These are phyloP conservation scores for Barnettozyma vustinii DNA, from an alignment of 805 yeast species.

Conservation along the genomic window DNA sequence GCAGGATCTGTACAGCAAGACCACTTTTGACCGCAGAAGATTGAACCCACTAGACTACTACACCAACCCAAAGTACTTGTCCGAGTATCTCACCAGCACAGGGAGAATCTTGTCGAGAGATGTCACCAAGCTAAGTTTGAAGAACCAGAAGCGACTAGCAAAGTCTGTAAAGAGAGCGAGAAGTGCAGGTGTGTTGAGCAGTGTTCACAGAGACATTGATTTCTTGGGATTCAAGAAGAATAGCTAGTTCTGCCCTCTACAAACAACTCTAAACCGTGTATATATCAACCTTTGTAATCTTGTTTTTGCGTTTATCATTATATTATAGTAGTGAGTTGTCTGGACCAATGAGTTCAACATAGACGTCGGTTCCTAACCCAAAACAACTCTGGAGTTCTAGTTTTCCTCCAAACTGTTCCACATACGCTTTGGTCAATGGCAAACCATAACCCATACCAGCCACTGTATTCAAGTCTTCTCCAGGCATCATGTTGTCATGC, in stretches of 20 bases:
- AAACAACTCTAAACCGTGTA: background rate
- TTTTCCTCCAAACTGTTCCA: slow-evolving; percentile 67
- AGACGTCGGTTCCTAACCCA: slow-evolving; percentile 80
- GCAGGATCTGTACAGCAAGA: slow-evolving; percentile 21
- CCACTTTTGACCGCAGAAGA: slow-evolving; percentile 39
- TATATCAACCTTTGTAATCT: background rate
- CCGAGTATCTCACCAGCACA: slow-evolving; percentile 58
- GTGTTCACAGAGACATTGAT: slow-evolving; percentile 57
- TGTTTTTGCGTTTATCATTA: slow-evolving; percentile 1
- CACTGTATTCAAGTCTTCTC: slow-evolving; percentile 58
- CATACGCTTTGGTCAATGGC: slow-evolving; percentile 75
- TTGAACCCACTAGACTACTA: slow-evolving; percentile 68
- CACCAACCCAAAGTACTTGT: slow-evolving; percentile 63
- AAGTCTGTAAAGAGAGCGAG: slow-evolving; percentile 79
- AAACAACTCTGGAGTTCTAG: slow-evolving; percentile 63
- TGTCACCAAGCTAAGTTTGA: slow-evolving; percentile 25
- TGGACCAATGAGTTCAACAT: slow-evolving; percentile 41
- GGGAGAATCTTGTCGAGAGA: slow-evolving; percentile 76
- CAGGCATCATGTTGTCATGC: slow-evolving; percentile 61
- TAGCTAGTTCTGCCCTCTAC: background rate
- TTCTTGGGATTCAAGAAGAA: slow-evolving; percentile 12
- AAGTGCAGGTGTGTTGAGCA: slow-evolving; percentile 71
- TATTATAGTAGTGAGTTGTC: slow-evolving; percentile 15
- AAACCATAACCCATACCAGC: slow-evolving; percentile 98
- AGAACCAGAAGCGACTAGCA: slow-evolving; percentile 35